These are phyloP conservation scores for Anthracocystis setariae DNA, from an alignment of 1,284 basidiomycete genomes.

Conservation along the genomic window DNA sequence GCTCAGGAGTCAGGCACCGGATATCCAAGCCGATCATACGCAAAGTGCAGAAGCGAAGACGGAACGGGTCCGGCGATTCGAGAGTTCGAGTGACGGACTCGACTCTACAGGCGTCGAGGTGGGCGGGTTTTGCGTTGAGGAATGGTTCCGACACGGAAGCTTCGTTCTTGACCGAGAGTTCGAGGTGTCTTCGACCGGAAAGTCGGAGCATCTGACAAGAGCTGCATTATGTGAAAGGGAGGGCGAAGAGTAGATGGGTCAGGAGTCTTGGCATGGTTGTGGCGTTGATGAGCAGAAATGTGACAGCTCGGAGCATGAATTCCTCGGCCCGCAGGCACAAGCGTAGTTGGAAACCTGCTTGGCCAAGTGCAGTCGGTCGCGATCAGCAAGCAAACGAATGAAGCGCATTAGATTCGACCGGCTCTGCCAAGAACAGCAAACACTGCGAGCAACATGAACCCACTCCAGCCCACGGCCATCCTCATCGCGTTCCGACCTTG, in stretches of 20 bases:
- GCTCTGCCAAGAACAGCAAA: too few species aligned
- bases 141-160: constrained; percentile 5
- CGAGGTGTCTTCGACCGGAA: too few species aligned
- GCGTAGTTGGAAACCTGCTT: too few species aligned
- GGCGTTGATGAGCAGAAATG: constrained; percentile 6
- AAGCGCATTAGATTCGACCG: too few species aligned
- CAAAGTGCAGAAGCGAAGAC: constrained; percentile 2
- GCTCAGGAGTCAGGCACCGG: not conserved
- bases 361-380: too few species aligned
- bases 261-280: constrained; percentile 10
- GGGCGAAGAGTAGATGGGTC: constrained; percentile 1
- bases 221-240: not conserved
- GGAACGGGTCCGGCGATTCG: constrained; percentile 7
- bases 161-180: too few species aligned
- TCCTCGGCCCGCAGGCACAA: constrained; percentile 5
- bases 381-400: too few species aligned
- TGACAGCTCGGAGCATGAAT: constrained; percentile 34
- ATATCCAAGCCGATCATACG: not conserved
- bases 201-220: not conserved
- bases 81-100: not conserved
- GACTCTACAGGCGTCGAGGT: not conserved
- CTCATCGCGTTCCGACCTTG: too few species aligned
- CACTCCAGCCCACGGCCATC: too few species aligned
- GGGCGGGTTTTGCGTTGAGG: constrained; percentile 1
- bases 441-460: too few species aligned